Evolutionary conservation across 176 grass and related monocot genomes (phyloP).

Genomic region (Avena insularis): DNA sequence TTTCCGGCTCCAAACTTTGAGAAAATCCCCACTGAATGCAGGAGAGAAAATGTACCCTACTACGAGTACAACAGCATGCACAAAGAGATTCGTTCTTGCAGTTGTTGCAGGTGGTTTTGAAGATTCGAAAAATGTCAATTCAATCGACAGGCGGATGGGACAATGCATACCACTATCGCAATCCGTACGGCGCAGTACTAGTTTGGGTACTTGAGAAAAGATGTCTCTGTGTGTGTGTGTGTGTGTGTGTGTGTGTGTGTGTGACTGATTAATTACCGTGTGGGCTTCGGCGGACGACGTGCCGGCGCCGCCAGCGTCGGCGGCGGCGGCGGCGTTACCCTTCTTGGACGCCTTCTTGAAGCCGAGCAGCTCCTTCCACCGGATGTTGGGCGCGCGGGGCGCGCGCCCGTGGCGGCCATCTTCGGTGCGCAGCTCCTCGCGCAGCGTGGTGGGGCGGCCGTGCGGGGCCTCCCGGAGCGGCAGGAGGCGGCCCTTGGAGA

Average conservation of each 20-base stretch:
- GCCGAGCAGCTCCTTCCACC: conserved; percentile 95
- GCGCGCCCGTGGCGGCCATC: conserved; percentile 37
- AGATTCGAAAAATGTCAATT: conserved; percentile 44
- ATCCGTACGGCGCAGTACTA: not conserved
- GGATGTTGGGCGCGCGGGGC: conserved; percentile 59
- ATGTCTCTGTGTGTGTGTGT: not conserved
- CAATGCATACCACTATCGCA: conserved; percentile 11
- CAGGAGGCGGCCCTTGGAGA: conserved; percentile 91
- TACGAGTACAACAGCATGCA: too few species aligned
- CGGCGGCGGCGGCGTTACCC: conserved; percentile 34
- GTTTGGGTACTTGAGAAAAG: not conserved
- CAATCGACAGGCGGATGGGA: conserved; percentile 33
- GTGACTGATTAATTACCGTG: conserved; percentile 39
- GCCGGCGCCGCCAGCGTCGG: conserved; percentile 31
- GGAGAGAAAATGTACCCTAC: conserved; percentile 26
- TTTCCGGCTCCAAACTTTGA: conserved; percentile 26
- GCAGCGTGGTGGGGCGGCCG: conserved; percentile 53
- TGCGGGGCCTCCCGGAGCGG: conserved; percentile 68
- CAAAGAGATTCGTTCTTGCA: not conserved
- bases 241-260: not conserved
- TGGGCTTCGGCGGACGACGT: conserved; percentile 43
- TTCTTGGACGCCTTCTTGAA: conserved; percentile 79
- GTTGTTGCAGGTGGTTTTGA: conserved; percentile 30
- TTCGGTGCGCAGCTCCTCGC: conserved; percentile 76
- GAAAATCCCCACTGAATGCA: conserved; percentile 35